Conservation (phyloP, 371 early-diverging fungal species). For the Vairimorpha ceranae region DNA sequence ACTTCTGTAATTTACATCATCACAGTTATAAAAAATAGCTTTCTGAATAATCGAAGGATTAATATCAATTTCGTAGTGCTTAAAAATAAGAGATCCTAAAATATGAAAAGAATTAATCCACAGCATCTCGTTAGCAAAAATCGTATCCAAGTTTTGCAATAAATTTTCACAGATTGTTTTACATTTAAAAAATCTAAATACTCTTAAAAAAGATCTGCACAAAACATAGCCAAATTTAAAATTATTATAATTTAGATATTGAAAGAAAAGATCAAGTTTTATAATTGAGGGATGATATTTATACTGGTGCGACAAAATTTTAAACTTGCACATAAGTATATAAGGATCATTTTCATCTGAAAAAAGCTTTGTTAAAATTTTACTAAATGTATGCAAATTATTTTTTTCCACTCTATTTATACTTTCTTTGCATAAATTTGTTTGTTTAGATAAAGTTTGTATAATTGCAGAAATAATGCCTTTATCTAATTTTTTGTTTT, state of each 20-base stretch:
- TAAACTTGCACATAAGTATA: conserved; percentile 1
- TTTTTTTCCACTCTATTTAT: not conserved
- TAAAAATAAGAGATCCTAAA: conserved; percentile 25
- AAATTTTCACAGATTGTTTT: not conserved
- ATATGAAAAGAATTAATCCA: conserved; percentile 46
- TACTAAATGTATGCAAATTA: not conserved
- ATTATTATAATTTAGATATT: conserved; percentile 32
- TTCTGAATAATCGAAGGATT: conserved; percentile 10
- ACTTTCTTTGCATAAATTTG: not conserved
- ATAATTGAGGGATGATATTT: not conserved
- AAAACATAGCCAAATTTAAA: conserved; percentile 39
- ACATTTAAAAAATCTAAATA: conserved; percentile 10
- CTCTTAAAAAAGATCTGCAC: conserved; percentile 28
- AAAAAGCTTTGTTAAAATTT: not conserved
- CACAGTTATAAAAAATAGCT: conserved; percentile 7
- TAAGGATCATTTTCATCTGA: not conserved
- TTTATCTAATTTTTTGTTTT: not conserved
- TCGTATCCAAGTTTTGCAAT: not conserved
- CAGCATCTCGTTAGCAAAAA: conserved; percentile 41
- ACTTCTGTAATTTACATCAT: conserved; percentile 14
- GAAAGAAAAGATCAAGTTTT: not conserved
- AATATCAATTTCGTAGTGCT: conserved; percentile 3
- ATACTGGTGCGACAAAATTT: conserved; percentile 26
- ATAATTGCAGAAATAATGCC: not conserved
- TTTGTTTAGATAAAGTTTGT: not conserved